phyloP scores from a whole-genome alignment of 2,329 filamentous ascomycete species.

The Zymoseptoria tritici region DNA sequence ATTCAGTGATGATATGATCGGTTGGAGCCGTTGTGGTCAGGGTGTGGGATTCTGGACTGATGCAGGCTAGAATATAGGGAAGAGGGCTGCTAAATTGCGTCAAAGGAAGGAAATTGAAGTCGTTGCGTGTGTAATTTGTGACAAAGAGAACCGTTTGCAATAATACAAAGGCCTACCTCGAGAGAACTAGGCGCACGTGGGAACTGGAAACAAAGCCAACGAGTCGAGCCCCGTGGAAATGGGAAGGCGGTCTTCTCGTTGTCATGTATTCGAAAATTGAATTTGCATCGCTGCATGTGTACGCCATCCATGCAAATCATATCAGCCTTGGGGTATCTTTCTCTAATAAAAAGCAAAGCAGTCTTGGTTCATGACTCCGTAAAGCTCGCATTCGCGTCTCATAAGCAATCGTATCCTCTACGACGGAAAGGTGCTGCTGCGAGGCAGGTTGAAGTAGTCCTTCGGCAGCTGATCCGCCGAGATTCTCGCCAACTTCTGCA shows the following conservation, averaged over 20 bases:
- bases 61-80: neutral
- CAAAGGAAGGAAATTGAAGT: neutral
- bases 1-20: too few species aligned
- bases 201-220: neutral
- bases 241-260: neutral
- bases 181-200: neutral
- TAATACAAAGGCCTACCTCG: neutral
- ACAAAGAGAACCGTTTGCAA: neutral
- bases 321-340: neutral
- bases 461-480: constrained; percentile 19
- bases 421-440: constrained; percentile 16
- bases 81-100: neutral
- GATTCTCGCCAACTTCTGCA: constrained; percentile 27
- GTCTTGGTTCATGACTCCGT: neutral
- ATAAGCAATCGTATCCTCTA: neutral
- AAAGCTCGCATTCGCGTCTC: neutral
- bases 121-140: neutral
- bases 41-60: too few species aligned
- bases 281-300: neutral
- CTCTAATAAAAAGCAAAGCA: neutral
- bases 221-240: neutral
- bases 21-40: too few species aligned
- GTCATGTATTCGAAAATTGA: neutral
- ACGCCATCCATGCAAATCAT: neutral
- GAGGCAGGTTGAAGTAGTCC: constrained; percentile 24